Conservation (phyloP, 1,284 basidiomycete genomes). For the Coriolopsis trogii region DNA sequence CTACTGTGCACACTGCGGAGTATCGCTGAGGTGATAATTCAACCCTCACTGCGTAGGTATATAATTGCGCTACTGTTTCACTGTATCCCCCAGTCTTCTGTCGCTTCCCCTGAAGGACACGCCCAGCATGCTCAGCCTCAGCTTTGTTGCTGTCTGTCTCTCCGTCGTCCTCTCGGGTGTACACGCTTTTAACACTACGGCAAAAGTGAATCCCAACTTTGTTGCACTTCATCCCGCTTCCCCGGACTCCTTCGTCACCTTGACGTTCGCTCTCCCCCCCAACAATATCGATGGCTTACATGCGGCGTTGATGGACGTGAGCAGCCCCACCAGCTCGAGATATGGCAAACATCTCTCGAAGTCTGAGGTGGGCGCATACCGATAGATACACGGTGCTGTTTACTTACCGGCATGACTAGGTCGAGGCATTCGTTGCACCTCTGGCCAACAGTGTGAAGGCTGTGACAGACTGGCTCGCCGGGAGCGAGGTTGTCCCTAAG, state of each 20-base stretch:
- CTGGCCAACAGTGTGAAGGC: constrained; percentile 34
- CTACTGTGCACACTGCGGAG: too few relatives aligned
- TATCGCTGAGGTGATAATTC: too few relatives aligned
- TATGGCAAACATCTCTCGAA: constrained; percentile 15
- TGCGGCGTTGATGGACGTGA: constrained; percentile 31
- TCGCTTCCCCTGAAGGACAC: too few relatives aligned
- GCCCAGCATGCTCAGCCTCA: not conserved
- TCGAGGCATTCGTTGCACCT: constrained; percentile 37
- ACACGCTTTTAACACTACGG: not conserved
- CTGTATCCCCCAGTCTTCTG: too few relatives aligned
- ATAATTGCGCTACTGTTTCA: too few relatives aligned
- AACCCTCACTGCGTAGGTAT: too few relatives aligned
- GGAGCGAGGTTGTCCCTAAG: constrained; percentile 33
- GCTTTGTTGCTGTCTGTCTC: not conserved
- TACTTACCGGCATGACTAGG: constrained; percentile 24
- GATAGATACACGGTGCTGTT: constrained; percentile 6
- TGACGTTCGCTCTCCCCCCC: constrained; percentile 32
- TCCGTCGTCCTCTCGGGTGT: not conserved
- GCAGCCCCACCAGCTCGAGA: constrained; percentile 8
- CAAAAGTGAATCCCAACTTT: not conserved
- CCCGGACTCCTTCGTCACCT: not conserved
- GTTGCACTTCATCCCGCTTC: not conserved
- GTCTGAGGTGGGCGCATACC: constrained; percentile 10
- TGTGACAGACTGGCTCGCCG: constrained; percentile 39
- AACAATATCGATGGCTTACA: constrained; percentile 33